These are phyloP conservation scores for Azolla pinnata DNA, from an alignment of 75 land plant species.

Conservation along the genomic window DNA sequence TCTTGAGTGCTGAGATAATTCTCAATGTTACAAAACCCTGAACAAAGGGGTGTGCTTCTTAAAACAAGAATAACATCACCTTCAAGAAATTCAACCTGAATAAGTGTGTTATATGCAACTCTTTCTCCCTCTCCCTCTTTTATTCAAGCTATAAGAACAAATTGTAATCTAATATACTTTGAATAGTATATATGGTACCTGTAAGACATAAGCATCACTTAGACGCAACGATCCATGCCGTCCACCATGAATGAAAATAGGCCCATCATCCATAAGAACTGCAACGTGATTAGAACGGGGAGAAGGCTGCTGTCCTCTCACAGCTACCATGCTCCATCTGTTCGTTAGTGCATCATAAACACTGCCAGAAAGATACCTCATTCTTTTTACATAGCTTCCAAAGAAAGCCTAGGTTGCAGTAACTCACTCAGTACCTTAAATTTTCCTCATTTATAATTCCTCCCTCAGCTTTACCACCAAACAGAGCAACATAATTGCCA, in stretches of 20 bases:
- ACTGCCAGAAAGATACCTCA: conserved; percentile 19
- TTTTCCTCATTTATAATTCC: conserved; percentile 28
- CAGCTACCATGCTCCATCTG: conserved; percentile 20
- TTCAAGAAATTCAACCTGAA: no score
- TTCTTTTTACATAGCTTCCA: no score
- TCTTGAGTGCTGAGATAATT: no score
- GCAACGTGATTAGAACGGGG: conserved; percentile 51
- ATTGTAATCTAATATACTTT: no score
- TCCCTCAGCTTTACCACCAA: conserved; percentile 33
- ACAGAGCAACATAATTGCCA: conserved; percentile 24
- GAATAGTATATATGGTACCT: no score
- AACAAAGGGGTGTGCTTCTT: no score
- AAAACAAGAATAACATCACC: no score
- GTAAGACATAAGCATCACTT: conserved; percentile 17
- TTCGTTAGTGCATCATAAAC: conserved; percentile 21
- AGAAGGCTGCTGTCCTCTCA: conserved; percentile 21
- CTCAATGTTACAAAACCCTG: no score
- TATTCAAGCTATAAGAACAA: no score
- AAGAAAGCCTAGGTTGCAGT: conserved; percentile 2
- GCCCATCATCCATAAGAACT: conserved; percentile 9
- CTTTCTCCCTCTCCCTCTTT: no score
- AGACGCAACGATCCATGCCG: conserved; percentile 36
- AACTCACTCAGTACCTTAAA: conserved; percentile 11
- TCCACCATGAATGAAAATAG: conserved; percentile 34
- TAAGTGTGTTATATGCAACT: no score